These are phyloP conservation scores for Luffa acutangula DNA, from an alignment of 306 rosid species.

Conservation along the genomic window DNA sequence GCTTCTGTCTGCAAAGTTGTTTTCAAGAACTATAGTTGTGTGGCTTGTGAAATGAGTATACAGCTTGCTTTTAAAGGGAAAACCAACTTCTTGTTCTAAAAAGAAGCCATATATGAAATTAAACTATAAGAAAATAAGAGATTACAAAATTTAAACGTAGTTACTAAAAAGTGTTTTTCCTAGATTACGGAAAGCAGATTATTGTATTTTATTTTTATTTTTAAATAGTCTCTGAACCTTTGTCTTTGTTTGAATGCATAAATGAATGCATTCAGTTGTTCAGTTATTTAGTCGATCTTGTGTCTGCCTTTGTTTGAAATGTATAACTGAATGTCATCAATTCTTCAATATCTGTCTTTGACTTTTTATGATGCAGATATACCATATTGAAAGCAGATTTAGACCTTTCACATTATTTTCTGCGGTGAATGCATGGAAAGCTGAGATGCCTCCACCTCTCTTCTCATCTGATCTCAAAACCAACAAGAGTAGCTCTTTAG, in stretches of 20 bases:
- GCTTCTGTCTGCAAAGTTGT: neutral
- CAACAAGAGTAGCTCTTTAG: slow-evolving; percentile 26
- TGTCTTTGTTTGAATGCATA: neutral
- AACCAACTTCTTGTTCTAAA: neutral
- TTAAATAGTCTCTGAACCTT: neutral
- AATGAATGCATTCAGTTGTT: neutral
- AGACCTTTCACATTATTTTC: slow-evolving; percentile 40
- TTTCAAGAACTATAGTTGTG: neutral
- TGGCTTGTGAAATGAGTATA: neutral
- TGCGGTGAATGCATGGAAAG: slow-evolving; percentile 47
- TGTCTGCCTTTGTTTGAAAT: neutral
- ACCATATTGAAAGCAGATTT: slow-evolving; percentile 48
- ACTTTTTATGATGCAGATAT: slow-evolving; percentile 36
- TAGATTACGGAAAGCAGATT: neutral
- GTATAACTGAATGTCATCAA: neutral
- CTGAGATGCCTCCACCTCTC: slow-evolving; percentile 27
- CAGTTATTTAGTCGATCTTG: neutral
- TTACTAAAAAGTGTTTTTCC: neutral
- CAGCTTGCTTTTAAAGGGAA: neutral
- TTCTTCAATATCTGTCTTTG: neutral
- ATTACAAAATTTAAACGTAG: neutral
- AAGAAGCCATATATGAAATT: neutral
- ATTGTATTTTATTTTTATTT: neutral
- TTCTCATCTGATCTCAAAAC: slow-evolving; percentile 27
- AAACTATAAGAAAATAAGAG: neutral